phyloP scores from a whole-genome alignment of 331 rosid genomes.

The Spiraea crenata region DNA sequence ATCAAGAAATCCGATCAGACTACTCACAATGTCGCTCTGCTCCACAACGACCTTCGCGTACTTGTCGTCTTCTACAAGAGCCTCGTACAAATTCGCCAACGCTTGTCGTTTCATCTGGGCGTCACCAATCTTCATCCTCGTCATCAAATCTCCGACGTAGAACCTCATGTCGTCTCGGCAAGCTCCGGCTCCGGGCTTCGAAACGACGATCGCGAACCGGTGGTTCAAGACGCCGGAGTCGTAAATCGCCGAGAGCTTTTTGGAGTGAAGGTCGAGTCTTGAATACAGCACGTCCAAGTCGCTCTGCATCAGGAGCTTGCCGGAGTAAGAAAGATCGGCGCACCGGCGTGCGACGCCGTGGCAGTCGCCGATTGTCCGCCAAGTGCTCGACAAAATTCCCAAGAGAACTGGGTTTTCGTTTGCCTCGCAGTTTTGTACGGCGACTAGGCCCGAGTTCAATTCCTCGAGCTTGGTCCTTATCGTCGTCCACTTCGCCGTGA shows the following conservation, averaged over 20 bases:
- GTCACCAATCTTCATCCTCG: slow-evolving; percentile 77
- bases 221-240: slow-evolving; percentile 46
- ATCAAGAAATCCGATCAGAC: slow-evolving; percentile 54
- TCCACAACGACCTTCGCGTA: slow-evolving; percentile 61
- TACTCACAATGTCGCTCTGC: slow-evolving; percentile 44
- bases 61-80: slow-evolving; percentile 60
- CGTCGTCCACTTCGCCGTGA: slow-evolving; percentile 69
- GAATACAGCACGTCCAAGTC: slow-evolving; percentile 65
- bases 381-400: slow-evolving; percentile 32
- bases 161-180: slow-evolving; percentile 83
- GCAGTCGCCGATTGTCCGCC: slow-evolving; percentile 53
- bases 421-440: slow-evolving; percentile 56
- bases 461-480: slow-evolving; percentile 65
- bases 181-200: slow-evolving; percentile 64
- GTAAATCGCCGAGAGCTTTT: slow-evolving; percentile 50
- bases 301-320: slow-evolving; percentile 95
- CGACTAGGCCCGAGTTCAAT: slow-evolving; percentile 50
- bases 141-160: slow-evolving; percentile 64
- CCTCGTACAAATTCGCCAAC: slow-evolving; percentile 43
- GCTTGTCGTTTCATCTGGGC: slow-evolving; percentile 65
- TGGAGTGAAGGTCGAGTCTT: slow-evolving; percentile 51
- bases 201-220: slow-evolving; percentile 65
- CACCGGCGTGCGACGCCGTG: slow-evolving; percentile 71
- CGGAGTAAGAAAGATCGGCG: slow-evolving; percentile 70
- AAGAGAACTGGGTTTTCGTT: slow-evolving; percentile 43